phyloP scores from a whole-genome alignment of 2,329 filamentous ascomycete species.

The Fusarium verticillioides region DNA sequence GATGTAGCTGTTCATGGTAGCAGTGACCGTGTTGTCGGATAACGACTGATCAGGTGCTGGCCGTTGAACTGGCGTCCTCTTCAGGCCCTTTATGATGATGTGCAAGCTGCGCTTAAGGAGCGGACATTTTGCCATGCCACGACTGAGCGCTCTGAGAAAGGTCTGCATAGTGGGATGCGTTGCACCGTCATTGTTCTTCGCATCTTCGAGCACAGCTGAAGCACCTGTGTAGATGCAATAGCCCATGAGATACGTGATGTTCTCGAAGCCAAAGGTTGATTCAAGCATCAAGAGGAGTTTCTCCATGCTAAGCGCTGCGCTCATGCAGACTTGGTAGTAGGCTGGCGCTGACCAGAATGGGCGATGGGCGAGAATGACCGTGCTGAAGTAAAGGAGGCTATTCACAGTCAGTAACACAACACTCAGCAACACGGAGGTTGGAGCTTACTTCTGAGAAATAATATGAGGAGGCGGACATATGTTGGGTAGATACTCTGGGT shows the following conservation, averaged over 20 bases:
- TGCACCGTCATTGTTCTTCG: not conserved
- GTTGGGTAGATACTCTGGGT: not conserved
- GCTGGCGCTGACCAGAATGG: not conserved
- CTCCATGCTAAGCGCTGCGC: not conserved
- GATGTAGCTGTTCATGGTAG: constrained; percentile 3
- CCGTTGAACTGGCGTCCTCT: not conserved
- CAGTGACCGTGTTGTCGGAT: not conserved
- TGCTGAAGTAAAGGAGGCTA: not conserved
- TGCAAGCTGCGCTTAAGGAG: not conserved
- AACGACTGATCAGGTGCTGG: not conserved
- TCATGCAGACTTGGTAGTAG: constrained; percentile 5
- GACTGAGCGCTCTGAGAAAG: not conserved
- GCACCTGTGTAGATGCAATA: constrained; percentile 6
- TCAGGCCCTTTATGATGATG: constrained; percentile 7
- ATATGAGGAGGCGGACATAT: not conserved
- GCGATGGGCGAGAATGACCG: not conserved
- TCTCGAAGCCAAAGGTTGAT: constrained; percentile 3
- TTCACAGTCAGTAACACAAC: not conserved
- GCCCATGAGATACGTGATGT: constrained; percentile 9
- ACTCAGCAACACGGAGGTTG: too few relatives aligned
- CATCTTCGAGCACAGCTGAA: not conserved
- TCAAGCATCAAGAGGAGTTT: not conserved
- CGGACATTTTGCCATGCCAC: constrained; percentile 2
- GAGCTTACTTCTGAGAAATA: not conserved
- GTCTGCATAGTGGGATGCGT: constrained; percentile 9